Evolutionary conservation across 2,329 filamentous ascomycete genomes (phyloP), one percentile per base, ranked within the genome.

Genomic region (Fusarium papillatum): DNA sequence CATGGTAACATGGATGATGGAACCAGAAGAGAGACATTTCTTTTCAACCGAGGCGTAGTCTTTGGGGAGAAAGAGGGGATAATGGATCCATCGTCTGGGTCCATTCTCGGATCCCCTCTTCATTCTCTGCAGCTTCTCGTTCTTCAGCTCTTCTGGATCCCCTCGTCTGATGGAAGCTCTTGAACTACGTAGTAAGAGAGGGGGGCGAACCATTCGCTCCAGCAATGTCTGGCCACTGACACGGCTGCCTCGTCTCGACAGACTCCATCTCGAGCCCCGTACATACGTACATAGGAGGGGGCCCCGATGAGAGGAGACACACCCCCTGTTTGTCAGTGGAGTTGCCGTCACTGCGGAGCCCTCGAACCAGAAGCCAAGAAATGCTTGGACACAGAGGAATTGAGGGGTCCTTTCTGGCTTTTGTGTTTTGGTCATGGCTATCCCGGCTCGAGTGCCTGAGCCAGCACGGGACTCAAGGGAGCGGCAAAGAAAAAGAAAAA

Each of bases 321-420:
- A 60, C 76, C 77, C 72, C 77, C 70, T 77, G 77, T 74, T 73
- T 77, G 48, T 50, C 43, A 48, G 78, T 79, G 78, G 78, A 79
- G 57, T 62, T 69, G 60, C 73, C 70, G 57, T 70, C 55, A 73
- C 68, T 73, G 74, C 71, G 76, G 78, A 77, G 71, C 71, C 66
- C 57, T 63, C 31, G 34, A 43, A 57, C 59, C 68, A 72, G 46
- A 53, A 55, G 36, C 29, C 17, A 57, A 24, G 67, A 69, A 76
- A 73, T 72, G 71, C 74, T 76, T 76, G 72, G 71, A 65, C 38
- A 65, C 34, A 64, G 34, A 72, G 64, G 31, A 53, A 60, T 63
- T 61, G 70, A 74, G 74, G 74, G 75, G 75, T 75, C 61, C 57
- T 76, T 76, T 68, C 19, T 63, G 67, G 48, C 31, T 53, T 29